Base-by-base conservation (phyloP, 2,329 filamentous ascomycete genomes). In the Macrophomina phaseolina region DNA sequence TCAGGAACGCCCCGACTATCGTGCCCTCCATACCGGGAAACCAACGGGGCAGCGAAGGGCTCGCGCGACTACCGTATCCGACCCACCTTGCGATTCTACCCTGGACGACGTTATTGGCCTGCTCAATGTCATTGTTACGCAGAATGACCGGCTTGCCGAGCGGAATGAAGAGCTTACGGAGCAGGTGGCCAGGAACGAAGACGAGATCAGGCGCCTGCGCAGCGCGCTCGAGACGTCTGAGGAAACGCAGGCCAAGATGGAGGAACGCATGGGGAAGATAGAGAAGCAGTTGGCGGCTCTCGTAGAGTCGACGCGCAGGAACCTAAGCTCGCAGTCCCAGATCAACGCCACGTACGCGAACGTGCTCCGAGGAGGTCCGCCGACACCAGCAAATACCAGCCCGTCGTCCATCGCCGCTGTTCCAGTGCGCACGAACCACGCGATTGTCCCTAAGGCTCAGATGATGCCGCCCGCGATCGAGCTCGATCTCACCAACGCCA, bases 81-180 rank as follows among this genome's bases (percentile, higher is more conserved):
- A 49, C 8, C 46, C 3, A 28, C 12, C 46, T 30, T 1, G 18
- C 49, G 30, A 53, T 53, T 32, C 49, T 28, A 53, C 12, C 28
- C 30, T 53, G 4, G 30, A 36, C 49, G 30, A 53, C 30, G 49
- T 53, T 4, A 53, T 36, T n/a, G 28, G 49, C 28, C 30, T 53
- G 30, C 49, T 53, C 28, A 53, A 53, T 36, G 14, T 53, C 28
- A 34, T 53, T 34, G 5, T 53, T 8, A 32, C 49, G 49, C 49
- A 53, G 49, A 36, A 53, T 8, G 28, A 53, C 49, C 49, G 30
- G 49, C 49, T 53, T 32, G 30, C 49, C 12, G 28, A 53, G 49
- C 30, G 49, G 28, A 53, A 53, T 30, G 28, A 53, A 53, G 30
- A 53, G 49, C 49, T 53, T 34, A 16, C 12, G 8, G 49, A 36